Conservation (phyloP, 208 protist species). For the Endotrypanum monterogeii region DNA sequence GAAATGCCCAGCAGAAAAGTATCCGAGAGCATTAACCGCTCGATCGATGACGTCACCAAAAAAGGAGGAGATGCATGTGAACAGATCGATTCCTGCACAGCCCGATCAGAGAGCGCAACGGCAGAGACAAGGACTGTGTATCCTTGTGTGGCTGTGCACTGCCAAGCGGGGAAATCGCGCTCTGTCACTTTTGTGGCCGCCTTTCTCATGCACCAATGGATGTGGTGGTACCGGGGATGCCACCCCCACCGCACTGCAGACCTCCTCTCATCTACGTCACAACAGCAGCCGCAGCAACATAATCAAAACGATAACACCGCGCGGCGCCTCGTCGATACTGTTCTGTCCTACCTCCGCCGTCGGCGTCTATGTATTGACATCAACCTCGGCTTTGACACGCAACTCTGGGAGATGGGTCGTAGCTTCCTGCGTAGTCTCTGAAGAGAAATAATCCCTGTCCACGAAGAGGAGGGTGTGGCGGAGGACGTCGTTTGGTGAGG, state of each 20-base stretch:
- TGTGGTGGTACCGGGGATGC: slow-evolving; percentile 25
- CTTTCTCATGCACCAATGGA: slow-evolving; percentile 62
- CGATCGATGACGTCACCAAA: not conserved
- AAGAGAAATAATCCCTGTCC: not conserved
- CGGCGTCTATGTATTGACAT: slow-evolving; percentile 30
- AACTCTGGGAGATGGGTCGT: slow-evolving; percentile 20
- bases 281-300: not conserved
- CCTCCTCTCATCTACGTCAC: not conserved
- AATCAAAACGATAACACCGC: not conserved
- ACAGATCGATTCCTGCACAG: not conserved
- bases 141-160: slow-evolving; percentile 67
- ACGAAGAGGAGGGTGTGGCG: too few species aligned
- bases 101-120: not conserved
- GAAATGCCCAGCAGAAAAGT: not conserved
- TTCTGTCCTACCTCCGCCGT: slow-evolving; percentile 23
- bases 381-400: slow-evolving; percentile 31
- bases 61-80: not conserved
- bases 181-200: slow-evolving; percentile 61
- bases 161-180: slow-evolving; percentile 70
- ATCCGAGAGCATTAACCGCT: not conserved
- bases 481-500: too few species aligned
- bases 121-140: not conserved
- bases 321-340: slow-evolving; percentile 22
- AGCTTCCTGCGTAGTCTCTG: slow-evolving; percentile 8
- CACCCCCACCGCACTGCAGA: not conserved